Evolutionary conservation across 2,329 filamentous ascomycete genomes (phyloP), one percentile per base, ranked within the genome.

Genomic region (Penicillium griseofulvum): DNA sequence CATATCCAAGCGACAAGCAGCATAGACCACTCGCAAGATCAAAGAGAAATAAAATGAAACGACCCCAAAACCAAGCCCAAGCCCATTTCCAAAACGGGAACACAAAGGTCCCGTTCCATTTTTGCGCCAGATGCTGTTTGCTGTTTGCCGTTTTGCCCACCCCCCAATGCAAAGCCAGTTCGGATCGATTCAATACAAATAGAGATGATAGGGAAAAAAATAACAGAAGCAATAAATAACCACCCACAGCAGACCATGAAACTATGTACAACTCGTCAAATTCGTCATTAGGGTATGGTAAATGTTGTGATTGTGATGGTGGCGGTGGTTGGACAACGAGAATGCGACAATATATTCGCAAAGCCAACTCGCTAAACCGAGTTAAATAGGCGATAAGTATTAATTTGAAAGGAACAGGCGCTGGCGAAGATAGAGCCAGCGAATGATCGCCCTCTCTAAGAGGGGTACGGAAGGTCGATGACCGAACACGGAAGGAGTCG

Each of bases 191-290:
- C 31, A 38, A 34, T 49, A 49, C 45, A 54, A 24, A 31, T 16
- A 24, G 16, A 22, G 26, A 33, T n/a, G 24, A 10, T n/a, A 29
- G 17, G 17, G 6, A 11, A 28, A 39, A 33, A 6, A 24, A 47
- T 16, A 49, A 43, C 17, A 19, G 17, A 36, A 37, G n/a, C 5
- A n/a, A 48, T 28, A 42, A 22, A 22, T 2, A 26, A n/a, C 49
- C 42, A 29, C 41, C 24, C 26, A 37, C n/a, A 22, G 17, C 39
- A 24, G 6, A n/a, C 12, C 11, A 44, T 33, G 26, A 31, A 26
- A 47, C 36, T 53, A 53, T 49, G 31, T 49, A 49, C 45, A 49
- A 49, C 37, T 53, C 45, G 44, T 49, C 19, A 49, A 11, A 19
- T 42, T 53, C 22, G n/a, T 41, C 14, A 53, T 49, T 41, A 42